Conservation (phyloP, 345 rosid genomes). For the Durio zibethinus region DNA sequence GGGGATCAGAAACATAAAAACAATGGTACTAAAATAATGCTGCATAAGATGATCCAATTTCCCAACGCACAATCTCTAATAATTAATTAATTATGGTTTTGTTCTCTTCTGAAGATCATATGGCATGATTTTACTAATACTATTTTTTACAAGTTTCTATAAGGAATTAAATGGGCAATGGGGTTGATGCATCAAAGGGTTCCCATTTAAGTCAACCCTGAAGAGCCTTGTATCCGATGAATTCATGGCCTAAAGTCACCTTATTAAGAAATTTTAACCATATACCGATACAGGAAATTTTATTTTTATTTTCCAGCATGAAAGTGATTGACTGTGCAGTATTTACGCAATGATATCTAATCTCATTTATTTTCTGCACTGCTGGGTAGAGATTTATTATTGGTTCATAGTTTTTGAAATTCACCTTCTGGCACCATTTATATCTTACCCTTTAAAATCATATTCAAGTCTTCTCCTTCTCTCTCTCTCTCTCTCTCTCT, state of each 20-base stretch:
- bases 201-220: not conserved
- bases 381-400: slow-evolving; percentile 5
- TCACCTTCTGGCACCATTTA: slow-evolving; percentile 1
- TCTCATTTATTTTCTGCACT: not conserved
- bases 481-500: not conserved
- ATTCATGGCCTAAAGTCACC: not conserved
- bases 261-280: not conserved
- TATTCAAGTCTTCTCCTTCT: not conserved
- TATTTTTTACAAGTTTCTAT: not conserved
- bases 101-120: not conserved
- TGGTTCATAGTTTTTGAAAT: slow-evolving; percentile 7
- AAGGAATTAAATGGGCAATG: not conserved
- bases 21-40: not conserved
- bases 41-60: not conserved
- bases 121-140: not conserved
- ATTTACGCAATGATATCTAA: not conserved
- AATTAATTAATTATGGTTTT: not conserved
- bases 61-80: not conserved
- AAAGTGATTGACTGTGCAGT: not conserved
- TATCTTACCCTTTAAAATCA: not conserved
- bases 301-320: not conserved
- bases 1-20: not conserved
- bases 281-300: not conserved
- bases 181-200: slow-evolving; percentile 1
- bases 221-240: not conserved